These are phyloP conservation scores for Bacidia rubella DNA, from an alignment of 495 filamentous ascomycete species.

Conservation along the genomic window DNA sequence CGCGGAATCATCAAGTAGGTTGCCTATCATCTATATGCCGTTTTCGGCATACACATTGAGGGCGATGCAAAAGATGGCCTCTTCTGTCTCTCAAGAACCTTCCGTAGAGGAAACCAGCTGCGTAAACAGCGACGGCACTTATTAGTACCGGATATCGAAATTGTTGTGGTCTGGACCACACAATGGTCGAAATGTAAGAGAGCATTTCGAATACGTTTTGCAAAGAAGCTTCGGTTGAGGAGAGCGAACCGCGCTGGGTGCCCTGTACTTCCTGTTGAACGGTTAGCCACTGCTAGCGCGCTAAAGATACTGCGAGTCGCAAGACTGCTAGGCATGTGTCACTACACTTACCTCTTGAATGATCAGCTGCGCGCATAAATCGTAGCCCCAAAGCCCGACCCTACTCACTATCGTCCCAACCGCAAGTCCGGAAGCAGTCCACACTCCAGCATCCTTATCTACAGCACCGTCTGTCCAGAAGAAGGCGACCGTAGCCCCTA, in stretches of 20 bases:
- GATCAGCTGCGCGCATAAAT: slow-evolving; percentile 49
- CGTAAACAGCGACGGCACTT: slow-evolving; percentile 35
- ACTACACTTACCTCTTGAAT: slow-evolving; percentile 44
- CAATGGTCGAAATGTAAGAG: slow-evolving; percentile 46
- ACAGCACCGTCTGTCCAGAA: too few relatives aligned
- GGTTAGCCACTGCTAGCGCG: not conserved
- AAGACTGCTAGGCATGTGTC: not conserved
- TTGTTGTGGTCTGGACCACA: slow-evolving; percentile 40
- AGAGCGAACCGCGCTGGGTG: slow-evolving; percentile 43
- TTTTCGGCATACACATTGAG: too few relatives aligned
- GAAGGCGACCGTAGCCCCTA: slow-evolving; percentile 30
- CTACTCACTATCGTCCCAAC: slow-evolving; percentile 43
- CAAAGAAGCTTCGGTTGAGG: slow-evolving; percentile 42
- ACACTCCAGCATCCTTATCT: slow-evolving; percentile 14
- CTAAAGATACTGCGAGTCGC: not conserved
- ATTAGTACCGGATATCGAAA: slow-evolving; percentile 50
- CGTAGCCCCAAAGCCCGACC: slow-evolving; percentile 54
- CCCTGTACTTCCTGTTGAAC: slow-evolving; percentile 33
- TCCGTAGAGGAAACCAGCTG: slow-evolving; percentile 40
- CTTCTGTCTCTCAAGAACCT: slow-evolving; percentile 41
- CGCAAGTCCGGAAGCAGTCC: slow-evolving; percentile 34
- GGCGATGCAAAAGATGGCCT: slow-evolving; percentile 49
- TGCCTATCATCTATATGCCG: too few relatives aligned
- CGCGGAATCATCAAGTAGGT: too few relatives aligned
- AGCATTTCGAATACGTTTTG: slow-evolving; percentile 56